Percentiles rank a stretch among this genome's conserved stretches.
phyloP scores from a whole-genome alignment of 306 rosid genomes.

The Clitoria ternatea region DNA sequence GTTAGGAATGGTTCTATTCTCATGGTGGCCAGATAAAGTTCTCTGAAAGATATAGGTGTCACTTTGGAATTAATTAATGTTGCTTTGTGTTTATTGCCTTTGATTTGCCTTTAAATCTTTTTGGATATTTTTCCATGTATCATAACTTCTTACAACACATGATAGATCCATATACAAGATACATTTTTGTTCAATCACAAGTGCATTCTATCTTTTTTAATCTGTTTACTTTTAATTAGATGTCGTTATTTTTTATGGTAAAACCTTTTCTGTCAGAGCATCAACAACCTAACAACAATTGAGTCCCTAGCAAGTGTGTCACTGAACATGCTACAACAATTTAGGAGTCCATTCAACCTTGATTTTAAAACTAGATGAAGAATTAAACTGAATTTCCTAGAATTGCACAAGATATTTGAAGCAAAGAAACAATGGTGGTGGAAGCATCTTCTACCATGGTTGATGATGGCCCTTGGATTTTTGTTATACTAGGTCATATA shows the following conservation, averaged over 20 bases:
- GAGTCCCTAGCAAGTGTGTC: neutral
- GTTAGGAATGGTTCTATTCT: slow-evolving; percentile 14
- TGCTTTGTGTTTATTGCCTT: slow-evolving; percentile 5
- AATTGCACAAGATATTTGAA: neutral
- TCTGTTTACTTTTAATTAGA: neutral
- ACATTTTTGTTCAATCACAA: neutral
- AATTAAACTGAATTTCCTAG: neutral
- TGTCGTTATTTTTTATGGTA: neutral
- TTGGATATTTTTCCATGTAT: neutral
- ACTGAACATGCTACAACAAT: neutral
- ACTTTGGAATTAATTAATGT: neutral
- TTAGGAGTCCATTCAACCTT: neutral
- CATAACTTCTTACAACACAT: neutral
- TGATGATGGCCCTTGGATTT: neutral
- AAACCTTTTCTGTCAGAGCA: neutral
- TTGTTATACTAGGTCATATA: neutral
- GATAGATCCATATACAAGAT: neutral
- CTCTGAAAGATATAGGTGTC: neutral
- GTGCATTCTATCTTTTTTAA: neutral
- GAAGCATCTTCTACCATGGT: neutral
- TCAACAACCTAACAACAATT: neutral
- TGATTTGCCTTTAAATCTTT: neutral
- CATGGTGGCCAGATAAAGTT: slow-evolving; percentile 23
- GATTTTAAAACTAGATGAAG: slow-evolving; percentile 1
- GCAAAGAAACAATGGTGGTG: neutral